Conservation (phyloP, 2,329 filamentous ascomycete genomes). For the Diaporthe sp. region DNA sequence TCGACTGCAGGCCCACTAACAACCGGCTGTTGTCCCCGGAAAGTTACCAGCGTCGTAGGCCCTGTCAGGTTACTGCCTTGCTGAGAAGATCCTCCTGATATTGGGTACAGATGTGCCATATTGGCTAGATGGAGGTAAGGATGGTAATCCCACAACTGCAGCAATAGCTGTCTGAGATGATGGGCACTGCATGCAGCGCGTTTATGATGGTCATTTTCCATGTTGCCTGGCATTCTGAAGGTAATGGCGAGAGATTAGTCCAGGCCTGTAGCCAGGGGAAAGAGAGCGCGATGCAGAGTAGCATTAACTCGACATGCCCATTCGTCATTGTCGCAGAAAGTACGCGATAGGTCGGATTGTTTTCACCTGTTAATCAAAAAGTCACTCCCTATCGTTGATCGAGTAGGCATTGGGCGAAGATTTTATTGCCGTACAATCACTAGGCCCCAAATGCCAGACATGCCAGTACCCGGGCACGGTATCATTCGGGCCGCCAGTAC, state of each 20-base stretch:
- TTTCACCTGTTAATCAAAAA: fast-evolving
- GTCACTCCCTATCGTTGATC: too few species aligned
- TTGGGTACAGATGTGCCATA: neutral
- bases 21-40: neutral
- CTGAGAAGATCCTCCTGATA: neutral
- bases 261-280: too few species aligned
- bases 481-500: neutral
- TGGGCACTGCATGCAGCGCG: neutral
- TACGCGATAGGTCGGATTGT: fast-evolving
- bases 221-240: neutral
- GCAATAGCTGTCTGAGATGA: neutral
- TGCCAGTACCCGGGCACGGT: neutral
- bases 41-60: neutral
- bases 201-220: neutral
- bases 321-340: too few species aligned
- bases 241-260: too few species aligned
- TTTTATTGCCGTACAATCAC: too few species aligned
- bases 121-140: neutral
- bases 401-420: too few species aligned
- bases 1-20: neutral
- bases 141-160: neutral
- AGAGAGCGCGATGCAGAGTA: too few species aligned
- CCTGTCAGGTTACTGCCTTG: neutral
- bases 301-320: too few species aligned
- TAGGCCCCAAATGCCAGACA: too few species aligned